Percentiles rank a stretch among this genome's conserved stretches.
phyloP scores from a whole-genome alignment of 176 grass and related monocot species.

The Oryza rufipogon region DNA sequence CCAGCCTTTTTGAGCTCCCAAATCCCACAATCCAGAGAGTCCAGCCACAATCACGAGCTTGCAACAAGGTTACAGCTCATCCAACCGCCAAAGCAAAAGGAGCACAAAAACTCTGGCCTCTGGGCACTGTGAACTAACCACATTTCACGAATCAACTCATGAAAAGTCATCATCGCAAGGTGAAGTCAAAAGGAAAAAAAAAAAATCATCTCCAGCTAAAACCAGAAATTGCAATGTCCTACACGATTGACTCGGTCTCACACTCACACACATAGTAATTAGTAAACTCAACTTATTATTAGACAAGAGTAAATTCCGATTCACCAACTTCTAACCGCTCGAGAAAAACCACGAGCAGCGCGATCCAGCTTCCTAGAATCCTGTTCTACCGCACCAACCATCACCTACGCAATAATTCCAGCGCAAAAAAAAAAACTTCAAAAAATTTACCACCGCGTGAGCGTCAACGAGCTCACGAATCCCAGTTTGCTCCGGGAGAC shows the following conservation, averaged over 20 bases:
- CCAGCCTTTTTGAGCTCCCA: slow-evolving; percentile 15
- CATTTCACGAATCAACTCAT: slow-evolving; percentile 20
- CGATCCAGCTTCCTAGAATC: background rate
- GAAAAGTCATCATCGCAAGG: background rate
- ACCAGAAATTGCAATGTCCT: background rate
- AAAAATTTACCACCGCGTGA: background rate
- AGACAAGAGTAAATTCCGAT: background rate
- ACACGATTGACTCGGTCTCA: background rate
- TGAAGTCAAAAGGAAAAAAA: too few relatives aligned
- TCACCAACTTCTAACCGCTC: background rate
- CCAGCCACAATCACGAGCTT: slow-evolving; percentile 36
- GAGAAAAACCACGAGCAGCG: background rate
- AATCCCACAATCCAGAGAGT: slow-evolving; percentile 1
- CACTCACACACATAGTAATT: background rate
- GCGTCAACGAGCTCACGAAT: slow-evolving; percentile 29
- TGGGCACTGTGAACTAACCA: background rate
- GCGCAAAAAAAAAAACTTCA: background rate
- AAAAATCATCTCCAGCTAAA: background rate
- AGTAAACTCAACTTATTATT: too few relatives aligned
- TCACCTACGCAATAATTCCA: background rate
- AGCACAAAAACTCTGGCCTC: background rate
- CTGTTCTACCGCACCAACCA: background rate
- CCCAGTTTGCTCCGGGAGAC: background rate
- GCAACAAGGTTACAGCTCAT: slow-evolving; percentile 46
- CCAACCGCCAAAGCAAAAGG: slow-evolving; percentile 32